These are phyloP conservation scores for Candida palmyrensis DNA, from an alignment of 805 yeast genomes.

Conservation along the genomic window DNA sequence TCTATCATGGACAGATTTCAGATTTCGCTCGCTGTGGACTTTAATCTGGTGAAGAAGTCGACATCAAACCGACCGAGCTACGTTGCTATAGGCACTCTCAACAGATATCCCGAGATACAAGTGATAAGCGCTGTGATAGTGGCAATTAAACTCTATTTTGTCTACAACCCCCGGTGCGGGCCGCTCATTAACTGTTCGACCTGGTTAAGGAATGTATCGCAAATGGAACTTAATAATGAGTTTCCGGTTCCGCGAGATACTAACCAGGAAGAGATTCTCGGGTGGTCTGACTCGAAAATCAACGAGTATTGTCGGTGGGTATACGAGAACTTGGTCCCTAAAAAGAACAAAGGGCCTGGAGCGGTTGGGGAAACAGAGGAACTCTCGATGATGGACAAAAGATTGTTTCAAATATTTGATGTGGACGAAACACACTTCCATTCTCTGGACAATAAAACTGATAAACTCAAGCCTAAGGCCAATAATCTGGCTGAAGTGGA, in stretches of 20 bases:
- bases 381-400: conserved; percentile 22
- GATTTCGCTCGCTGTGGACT: conserved; percentile 3
- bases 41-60: not conserved
- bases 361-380: conserved; percentile 8
- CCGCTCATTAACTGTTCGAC: conserved; percentile 3
- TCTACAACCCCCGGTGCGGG: too few species aligned
- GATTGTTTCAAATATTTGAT: conserved; percentile 28
- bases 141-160: conserved; percentile 27
- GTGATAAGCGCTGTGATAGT: conserved; percentile 27
- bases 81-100: conserved; percentile 2
- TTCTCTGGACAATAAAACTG: too few species aligned
- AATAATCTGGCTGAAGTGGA: too few species aligned
- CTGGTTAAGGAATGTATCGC: conserved; percentile 16
- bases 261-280: conserved; percentile 25
- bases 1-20: conserved; percentile 10
- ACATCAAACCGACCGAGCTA: conserved; percentile 1
- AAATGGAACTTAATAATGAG: conserved; percentile 15
- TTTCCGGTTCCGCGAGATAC: conserved; percentile 8
- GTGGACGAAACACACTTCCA: conserved; percentile 12
- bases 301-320: conserved; percentile 50
- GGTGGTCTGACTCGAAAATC: conserved; percentile 45
- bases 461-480: too few species aligned
- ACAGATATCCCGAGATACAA: conserved; percentile 35
- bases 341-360: conserved; percentile 8
- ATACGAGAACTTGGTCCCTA: conserved; percentile 26